phyloP scores from a whole-genome alignment of 257 asterid species.

The Solanum paucissectum region DNA sequence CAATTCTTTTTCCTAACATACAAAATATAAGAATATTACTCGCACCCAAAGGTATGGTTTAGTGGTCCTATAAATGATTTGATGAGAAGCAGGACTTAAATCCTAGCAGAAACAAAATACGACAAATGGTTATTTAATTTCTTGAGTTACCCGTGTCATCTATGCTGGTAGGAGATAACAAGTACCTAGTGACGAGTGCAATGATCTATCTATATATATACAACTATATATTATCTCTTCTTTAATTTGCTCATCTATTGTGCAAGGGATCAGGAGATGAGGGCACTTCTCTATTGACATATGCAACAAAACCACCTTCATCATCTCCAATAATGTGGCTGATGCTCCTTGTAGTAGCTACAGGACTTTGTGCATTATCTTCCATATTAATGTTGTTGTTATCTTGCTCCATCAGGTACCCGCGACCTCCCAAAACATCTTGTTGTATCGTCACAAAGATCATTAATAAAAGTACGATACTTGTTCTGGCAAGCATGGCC shows the following conservation, averaged over 20 bases:
- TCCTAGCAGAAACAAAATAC: not conserved
- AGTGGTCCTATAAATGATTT: not conserved
- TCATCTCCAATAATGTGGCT: not conserved
- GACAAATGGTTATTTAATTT: not conserved
- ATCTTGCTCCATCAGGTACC: not conserved
- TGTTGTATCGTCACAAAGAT: constrained; percentile 3
- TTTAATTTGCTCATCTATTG: constrained; percentile 7
- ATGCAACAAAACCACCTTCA: constrained; percentile 20
- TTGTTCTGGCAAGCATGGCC: constrained; percentile 6
- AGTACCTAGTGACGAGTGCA: not conserved
- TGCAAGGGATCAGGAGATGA: constrained; percentile 37
- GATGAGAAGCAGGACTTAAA: not conserved
- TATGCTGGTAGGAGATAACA: not conserved
- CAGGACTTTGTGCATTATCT: not conserved
- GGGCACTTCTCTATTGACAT: constrained; percentile 28
- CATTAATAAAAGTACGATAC: not conserved
- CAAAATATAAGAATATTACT: not conserved
- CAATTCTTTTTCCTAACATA: not conserved
- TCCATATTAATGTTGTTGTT: not conserved
- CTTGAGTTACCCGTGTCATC: not conserved
- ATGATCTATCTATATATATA: not conserved
- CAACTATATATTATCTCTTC: not conserved
- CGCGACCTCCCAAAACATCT: constrained; percentile 17
- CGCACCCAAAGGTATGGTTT: not conserved
- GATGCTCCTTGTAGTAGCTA: not conserved